A percentile compares a stretch with the other conserved stretches of the same genome.
These are phyloP conservation scores for Papilionanthe hybrid DNA, from an alignment of 116 monocot species.

Conservation along the genomic window DNA sequence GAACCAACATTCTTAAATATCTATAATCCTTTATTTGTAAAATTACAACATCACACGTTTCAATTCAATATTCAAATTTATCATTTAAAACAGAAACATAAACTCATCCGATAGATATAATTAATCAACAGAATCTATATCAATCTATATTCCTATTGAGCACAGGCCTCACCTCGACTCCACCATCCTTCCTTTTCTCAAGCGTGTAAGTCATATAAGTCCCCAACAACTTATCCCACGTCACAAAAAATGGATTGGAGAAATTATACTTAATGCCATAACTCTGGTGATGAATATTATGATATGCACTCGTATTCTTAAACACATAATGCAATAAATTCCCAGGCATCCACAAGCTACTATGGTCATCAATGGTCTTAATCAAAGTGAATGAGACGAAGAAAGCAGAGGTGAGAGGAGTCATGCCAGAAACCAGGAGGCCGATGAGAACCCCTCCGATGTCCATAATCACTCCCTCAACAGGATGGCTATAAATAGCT, in stretches of 20 bases:
- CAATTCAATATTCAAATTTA: too few species aligned
- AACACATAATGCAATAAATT: neutral
- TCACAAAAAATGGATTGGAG: neutral
- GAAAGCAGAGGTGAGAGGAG: constrained; percentile 4
- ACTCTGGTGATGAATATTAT: constrained; percentile 7
- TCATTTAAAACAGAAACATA: too few species aligned
- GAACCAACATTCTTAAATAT: too few species aligned
- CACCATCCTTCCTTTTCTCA: neutral
- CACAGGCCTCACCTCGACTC: neutral
- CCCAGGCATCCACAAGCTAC: neutral
- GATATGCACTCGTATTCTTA: neutral
- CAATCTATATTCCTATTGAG: too few species aligned
- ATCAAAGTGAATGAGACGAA: constrained; percentile 3
- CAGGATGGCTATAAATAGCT: neutral
- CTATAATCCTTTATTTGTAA: too few species aligned
- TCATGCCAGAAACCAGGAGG: constrained; percentile 8
- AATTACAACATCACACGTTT: too few species aligned
- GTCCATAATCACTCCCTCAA: neutral
- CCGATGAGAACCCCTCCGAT: neutral
- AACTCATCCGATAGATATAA: too few species aligned
- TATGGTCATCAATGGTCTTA: constrained; percentile 12
- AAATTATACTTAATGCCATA: constrained; percentile 15
- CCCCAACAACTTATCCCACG: constrained; percentile 11
- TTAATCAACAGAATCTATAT: too few species aligned
- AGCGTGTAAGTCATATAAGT: neutral